Percentiles rank a stretch among this genome's conserved stretches.
Evolutionary conservation across 768 basidiomycete species (phyloP).

Genomic region (Phlebiopsis flavidoalba): DNA sequence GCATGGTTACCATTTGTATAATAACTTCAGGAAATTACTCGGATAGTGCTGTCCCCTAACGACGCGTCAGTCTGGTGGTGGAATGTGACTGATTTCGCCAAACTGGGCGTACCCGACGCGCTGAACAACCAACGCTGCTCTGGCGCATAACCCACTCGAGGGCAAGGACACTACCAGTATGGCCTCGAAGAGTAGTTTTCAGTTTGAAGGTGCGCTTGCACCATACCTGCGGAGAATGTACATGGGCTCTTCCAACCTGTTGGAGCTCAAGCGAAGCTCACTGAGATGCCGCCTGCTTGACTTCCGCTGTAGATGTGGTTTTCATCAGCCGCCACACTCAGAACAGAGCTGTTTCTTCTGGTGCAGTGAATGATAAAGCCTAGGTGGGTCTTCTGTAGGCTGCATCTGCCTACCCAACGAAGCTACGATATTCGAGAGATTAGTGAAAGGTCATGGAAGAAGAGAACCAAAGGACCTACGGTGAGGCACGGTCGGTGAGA

Average conservation of each 20-base stretch:
- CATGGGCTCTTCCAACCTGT: neutral
- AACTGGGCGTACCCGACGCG: constrained; percentile 64
- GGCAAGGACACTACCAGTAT: constrained; percentile 79
- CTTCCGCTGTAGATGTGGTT: constrained; percentile 78
- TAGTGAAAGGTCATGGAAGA: neutral
- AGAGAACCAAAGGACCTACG: neutral
- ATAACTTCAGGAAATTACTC: constrained; percentile 42
- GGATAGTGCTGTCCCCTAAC: constrained; percentile 81
- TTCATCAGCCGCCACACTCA: constrained; percentile 70
- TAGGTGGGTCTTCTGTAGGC: constrained; percentile 11
- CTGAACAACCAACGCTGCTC: constrained; percentile 87
- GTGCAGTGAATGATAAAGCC: constrained; percentile 63
- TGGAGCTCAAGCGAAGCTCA: constrained; percentile 27
- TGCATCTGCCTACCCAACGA: constrained; percentile 9
- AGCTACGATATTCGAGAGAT: neutral
- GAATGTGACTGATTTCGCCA: neutral
- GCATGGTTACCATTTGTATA: constrained; percentile 1
- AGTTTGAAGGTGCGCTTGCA: constrained; percentile 66
- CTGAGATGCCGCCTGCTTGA: constrained; percentile 73
- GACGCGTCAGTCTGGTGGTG: neutral
- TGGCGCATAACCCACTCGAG: constrained; percentile 68
- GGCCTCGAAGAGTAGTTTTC: constrained; percentile 67
- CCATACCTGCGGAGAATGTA: constrained; percentile 65
- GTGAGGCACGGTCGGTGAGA: constrained; percentile 8
- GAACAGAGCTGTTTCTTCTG: constrained; percentile 64